Percentiles rank a stretch among this genome's conserved stretches.
These are phyloP conservation scores for Paxillus rubicundulus DNA, from an alignment of 768 basidiomycete species.

Conservation along the genomic window DNA sequence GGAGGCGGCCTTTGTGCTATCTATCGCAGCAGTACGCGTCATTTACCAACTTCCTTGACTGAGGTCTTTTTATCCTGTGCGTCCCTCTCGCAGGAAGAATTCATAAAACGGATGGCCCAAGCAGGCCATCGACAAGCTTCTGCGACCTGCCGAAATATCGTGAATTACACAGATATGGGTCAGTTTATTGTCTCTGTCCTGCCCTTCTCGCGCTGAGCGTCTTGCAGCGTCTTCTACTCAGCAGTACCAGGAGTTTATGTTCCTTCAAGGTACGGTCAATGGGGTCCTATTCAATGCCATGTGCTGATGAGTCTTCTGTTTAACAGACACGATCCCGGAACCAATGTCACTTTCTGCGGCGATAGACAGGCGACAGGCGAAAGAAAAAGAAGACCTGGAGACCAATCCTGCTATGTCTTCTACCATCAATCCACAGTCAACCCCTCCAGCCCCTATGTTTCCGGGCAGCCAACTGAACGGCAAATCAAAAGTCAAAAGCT, in stretches of 20 bases:
- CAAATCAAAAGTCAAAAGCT: constrained; percentile 40
- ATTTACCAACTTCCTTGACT: constrained; percentile 1
- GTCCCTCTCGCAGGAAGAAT: constrained; percentile 66
- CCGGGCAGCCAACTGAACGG: constrained; percentile 23
- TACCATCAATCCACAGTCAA: constrained; percentile 24
- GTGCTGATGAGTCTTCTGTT: constrained; percentile 4
- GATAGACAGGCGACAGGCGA: constrained; percentile 50
- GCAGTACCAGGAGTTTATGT: constrained; percentile 68
- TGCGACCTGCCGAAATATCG: constrained; percentile 51
- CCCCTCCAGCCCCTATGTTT: constrained; percentile 23
- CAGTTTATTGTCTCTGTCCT: constrained; percentile 21
- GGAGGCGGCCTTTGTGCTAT: constrained; percentile 71
- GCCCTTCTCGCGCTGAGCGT: constrained; percentile 3
- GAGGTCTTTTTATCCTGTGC: constrained; percentile 8
- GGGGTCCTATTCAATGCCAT: not conserved
- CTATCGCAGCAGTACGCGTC: constrained; percentile 66
- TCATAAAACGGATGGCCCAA: constrained; percentile 71
- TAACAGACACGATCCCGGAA: constrained; percentile 62
- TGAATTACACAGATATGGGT: constrained; percentile 80
- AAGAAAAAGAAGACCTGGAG: constrained; percentile 55
- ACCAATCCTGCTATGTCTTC: constrained; percentile 53
- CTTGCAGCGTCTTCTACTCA: constrained; percentile 53
- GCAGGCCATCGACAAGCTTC: constrained; percentile 67
- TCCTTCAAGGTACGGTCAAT: constrained; percentile 55
- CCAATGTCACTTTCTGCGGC: constrained; percentile 61